phyloP scores from a whole-genome alignment of 352 stramenopile species.

The Phytophthora podocarpi region DNA sequence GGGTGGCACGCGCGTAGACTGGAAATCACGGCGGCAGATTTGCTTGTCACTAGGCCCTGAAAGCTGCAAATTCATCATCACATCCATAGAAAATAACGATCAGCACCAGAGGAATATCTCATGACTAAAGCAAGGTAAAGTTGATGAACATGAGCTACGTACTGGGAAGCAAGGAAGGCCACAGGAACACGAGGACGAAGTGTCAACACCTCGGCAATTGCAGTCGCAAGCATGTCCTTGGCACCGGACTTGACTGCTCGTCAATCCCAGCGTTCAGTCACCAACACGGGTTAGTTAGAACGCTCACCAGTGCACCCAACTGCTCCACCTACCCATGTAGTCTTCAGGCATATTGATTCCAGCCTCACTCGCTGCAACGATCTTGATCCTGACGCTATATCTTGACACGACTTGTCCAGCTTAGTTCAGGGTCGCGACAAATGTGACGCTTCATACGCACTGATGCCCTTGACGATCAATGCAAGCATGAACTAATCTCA shows the following conservation, averaged over 20 bases:
- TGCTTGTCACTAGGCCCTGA: slow-evolving; percentile 20
- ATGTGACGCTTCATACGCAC: slow-evolving; percentile 6
- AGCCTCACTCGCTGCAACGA: too few relatives aligned
- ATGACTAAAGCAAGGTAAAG: too few relatives aligned
- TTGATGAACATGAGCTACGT: neutral
- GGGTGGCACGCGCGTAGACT: slow-evolving; percentile 23
- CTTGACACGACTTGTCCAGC: too few relatives aligned
- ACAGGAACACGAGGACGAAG: slow-evolving; percentile 28
- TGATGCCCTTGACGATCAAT: too few relatives aligned
- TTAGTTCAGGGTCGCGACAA: too few relatives aligned
- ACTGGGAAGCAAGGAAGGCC: slow-evolving; percentile 30
- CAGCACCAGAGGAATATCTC: too few relatives aligned
- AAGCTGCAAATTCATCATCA: slow-evolving; percentile 18
- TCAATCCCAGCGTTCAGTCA: too few relatives aligned
- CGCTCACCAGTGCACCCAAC: neutral
- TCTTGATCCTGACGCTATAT: too few relatives aligned
- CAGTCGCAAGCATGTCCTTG: slow-evolving; percentile 22
- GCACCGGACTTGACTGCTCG: slow-evolving; percentile 29
- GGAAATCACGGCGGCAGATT: slow-evolving; percentile 12
- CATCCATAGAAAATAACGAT: neutral
- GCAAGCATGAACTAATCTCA: neutral
- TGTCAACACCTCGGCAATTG: slow-evolving; percentile 24
- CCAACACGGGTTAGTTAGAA: neutral
- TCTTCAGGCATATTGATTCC: slow-evolving; percentile 12
- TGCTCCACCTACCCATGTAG: slow-evolving; percentile 12